These are phyloP conservation scores for Ogataea naganishii DNA, from an alignment of 805 yeast species.

Conservation along the genomic window DNA sequence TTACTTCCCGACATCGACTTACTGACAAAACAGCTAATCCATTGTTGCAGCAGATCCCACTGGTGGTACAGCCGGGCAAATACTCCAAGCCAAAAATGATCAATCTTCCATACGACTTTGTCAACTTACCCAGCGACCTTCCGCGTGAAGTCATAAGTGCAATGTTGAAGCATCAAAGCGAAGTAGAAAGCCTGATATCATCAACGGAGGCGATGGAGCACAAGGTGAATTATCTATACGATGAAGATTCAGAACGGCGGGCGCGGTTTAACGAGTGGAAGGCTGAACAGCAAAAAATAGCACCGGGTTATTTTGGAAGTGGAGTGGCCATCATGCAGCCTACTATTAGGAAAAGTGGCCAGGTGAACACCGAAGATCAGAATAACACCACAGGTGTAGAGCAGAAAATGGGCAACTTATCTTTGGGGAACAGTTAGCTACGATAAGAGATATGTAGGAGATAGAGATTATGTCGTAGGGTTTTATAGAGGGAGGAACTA, in stretches of 20 bases:
- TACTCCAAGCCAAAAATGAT: constrained; percentile 14
- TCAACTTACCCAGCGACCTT: constrained; percentile 5
- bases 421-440: constrained; percentile 1
- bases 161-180: constrained; percentile 4
- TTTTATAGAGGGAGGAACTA: too few species aligned
- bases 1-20: too few species aligned
- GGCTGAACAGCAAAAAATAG: constrained; percentile 8
- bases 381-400: background rate
- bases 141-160: constrained; percentile 3
- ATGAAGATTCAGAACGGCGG: background rate
- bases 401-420: background rate
- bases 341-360: constrained; percentile 6
- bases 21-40: constrained; percentile 8
- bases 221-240: background rate
- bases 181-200: background rate
- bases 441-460: background rate
- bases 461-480: constrained; percentile 14
- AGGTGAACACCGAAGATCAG: background rate
- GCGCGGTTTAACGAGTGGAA: constrained; percentile 12
- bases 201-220: constrained; percentile 1
- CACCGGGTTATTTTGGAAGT: constrained; percentile 22
- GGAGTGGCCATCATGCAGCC: constrained; percentile 17
- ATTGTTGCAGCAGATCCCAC: constrained; percentile 19
- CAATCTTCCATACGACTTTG: constrained; percentile 17
- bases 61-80: constrained; percentile 17